Conservation (phyloP, 805 yeast species). For the Cyberlindnera xishuangbannaensis region DNA sequence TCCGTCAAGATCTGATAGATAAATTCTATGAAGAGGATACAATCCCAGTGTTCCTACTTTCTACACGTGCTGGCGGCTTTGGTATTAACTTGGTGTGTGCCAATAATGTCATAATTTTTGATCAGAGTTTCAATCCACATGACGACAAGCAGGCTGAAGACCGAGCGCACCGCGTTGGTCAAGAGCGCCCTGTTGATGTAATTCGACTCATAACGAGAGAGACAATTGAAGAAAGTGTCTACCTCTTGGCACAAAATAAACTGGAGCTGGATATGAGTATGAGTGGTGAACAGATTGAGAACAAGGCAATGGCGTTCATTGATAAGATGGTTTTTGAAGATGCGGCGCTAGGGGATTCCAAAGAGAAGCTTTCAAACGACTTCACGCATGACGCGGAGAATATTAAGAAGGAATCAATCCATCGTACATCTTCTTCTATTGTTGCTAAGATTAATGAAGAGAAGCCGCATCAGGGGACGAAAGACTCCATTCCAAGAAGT, state of each 20-base stretch:
- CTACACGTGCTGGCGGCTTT: constrained; percentile 98
- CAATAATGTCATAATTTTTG: constrained; percentile 84
- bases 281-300: constrained; percentile 27
- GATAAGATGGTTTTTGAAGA: constrained; percentile 40
- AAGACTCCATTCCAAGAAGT: no score
- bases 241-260: constrained; percentile 82
- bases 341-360: no score
- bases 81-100: constrained; percentile 97
- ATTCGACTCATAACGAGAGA: constrained; percentile 63
- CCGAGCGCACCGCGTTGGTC: constrained; percentile 97
- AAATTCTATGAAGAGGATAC: constrained; percentile 74
- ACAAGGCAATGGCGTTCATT: constrained; percentile 18
- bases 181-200: constrained; percentile 76
- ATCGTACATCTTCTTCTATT: no score
- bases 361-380: no score
- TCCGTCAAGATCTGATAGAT: constrained; percentile 88
- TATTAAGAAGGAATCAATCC: no score
- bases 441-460: no score
- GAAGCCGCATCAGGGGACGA: no score
- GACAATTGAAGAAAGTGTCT: constrained; percentile 86
- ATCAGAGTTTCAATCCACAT: constrained; percentile 95
- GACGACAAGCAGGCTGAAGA: constrained; percentile 99
- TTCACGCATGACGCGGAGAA: no score
- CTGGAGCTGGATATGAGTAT: constrained; percentile 64
- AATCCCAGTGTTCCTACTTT: constrained; percentile 80